Evolutionary conservation across 208 protist genomes (phyloP).

Genomic region (Crithidia thermophila): DNA sequence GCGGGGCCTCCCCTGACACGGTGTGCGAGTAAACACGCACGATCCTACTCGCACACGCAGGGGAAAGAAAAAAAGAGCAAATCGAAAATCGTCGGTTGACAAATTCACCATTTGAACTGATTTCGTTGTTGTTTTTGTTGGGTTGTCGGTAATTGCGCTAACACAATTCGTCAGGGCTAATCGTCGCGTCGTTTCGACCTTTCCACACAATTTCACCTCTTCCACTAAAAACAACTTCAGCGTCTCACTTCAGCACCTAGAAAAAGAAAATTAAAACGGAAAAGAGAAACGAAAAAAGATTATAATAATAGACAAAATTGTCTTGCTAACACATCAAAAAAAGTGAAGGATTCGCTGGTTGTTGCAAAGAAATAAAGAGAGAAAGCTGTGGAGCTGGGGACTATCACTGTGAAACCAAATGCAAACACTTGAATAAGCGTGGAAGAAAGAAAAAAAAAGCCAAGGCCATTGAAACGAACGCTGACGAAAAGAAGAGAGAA

Average conservation of each 20-base stretch:
- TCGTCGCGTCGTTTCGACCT: conserved; percentile 3
- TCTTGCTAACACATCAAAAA: too few species aligned
- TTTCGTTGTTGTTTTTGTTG: background rate
- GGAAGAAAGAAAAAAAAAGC: background rate
- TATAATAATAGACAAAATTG: background rate
- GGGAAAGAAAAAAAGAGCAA: conserved; percentile 8
- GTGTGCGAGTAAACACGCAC: conserved; percentile 17
- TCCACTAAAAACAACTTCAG: too few species aligned
- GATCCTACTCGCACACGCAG: conserved; percentile 13
- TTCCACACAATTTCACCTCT: too few species aligned
- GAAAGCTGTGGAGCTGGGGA: too few species aligned
- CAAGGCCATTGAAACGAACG: conserved; percentile 20
- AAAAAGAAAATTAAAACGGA: conserved; percentile 5
- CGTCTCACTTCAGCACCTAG: too few species aligned
- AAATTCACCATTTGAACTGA: too few species aligned
- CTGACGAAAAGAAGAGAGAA: conserved; percentile 33
- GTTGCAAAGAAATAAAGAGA: too few species aligned
- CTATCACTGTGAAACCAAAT: too few species aligned
- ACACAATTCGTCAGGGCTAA: conserved; percentile 30
- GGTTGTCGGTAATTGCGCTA: conserved; percentile 14
- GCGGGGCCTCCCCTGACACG: conserved; percentile 17
- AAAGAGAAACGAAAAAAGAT: background rate
- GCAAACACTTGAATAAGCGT: background rate
- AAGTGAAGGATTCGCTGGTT: too few species aligned
- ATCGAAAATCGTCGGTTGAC: background rate